Evolutionary conservation across 202 grass and related monocot genomes (phyloP), one percentile per base, ranked within the genome.

Genomic region (Sporobolus alterniflorus): DNA sequence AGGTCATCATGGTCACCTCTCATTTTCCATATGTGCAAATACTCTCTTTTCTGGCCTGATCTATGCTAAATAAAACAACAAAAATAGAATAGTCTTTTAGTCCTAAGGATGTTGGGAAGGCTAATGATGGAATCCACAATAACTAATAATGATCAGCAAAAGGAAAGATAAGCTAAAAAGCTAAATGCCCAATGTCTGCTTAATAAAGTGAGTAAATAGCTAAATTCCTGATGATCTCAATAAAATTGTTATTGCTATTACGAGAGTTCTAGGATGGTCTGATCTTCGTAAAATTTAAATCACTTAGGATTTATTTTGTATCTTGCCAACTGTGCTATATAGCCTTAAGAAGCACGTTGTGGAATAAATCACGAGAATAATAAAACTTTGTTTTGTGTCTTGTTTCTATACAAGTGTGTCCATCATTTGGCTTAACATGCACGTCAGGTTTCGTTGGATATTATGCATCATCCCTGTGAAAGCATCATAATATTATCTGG

Each of bases 1-100:
- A 97, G 91, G 94, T 97, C 52, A 68, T 76, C 46, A 25, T 72
- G 13, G 31, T 71, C 28, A 32, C 69, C 21, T 13, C 6, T 10
- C 7, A 50, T 21, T 40, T 66, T 65, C 42, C 42, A 17, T 47
- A 64, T 42, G 6, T 24, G 50, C 21, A 54, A 41, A 57, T 57
- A 7, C 2, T 63, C 28, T 52, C 3, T 72, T 65, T 71, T 50
- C 10, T 47, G n/a, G 24, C 75, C 18, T 63, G 0, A 51, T 47
- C 15, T 65, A 64, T 41, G 54, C 20, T 43, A 75, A 24, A 55
- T 55, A 55, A 21, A 55, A 24, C 7, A 55, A 55, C 7, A 55
- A 10, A 7, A 24, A 55, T 21, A 55, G 1, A 20, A 55, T 21
- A 52, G 1, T 7, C 52, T 24, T 55, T 24, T 55, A 55, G 21